Conservation (phyloP, 2,329 filamentous ascomycete genomes). For the Orbilia javanica region DNA sequence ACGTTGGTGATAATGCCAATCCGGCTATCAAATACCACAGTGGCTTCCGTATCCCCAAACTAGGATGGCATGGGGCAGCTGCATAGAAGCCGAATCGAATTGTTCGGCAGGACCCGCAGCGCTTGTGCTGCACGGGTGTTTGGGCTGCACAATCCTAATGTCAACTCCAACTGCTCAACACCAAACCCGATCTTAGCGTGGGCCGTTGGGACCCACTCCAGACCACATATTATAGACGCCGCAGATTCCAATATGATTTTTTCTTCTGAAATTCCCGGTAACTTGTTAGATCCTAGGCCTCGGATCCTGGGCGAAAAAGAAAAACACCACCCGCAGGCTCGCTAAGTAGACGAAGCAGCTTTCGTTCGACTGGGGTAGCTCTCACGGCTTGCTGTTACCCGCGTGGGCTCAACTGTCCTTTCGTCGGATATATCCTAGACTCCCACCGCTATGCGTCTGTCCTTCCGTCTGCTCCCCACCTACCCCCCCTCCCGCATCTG, state of each 20-base stretch:
- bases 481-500: conserved; percentile 12
- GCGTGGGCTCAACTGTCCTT: conserved; percentile 50
- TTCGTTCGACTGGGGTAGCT: conserved; percentile 42
- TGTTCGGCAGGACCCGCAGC: conserved; percentile 24
- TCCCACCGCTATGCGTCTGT: conserved; percentile 33
- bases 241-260: conserved; percentile 11
- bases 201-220: conserved; percentile 15
- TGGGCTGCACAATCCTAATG: conserved; percentile 47
- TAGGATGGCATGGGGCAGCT: conserved; percentile 22
- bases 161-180: conserved; percentile 10
- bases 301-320: conserved; percentile 18
- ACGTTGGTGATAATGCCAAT: conserved; percentile 39
- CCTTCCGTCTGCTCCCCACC: conserved; percentile 7
- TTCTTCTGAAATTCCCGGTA: conserved; percentile 35
- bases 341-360: conserved; percentile 37
- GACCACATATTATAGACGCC: not conserved
- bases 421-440: conserved; percentile 32
- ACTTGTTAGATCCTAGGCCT: conserved; percentile 16
- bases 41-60: conserved; percentile 41
- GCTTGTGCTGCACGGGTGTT: conserved; percentile 22
- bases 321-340: conserved; percentile 26
- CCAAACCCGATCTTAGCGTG: conserved; percentile 24
- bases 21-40: conserved; percentile 50
- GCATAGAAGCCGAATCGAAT: conserved; percentile 43
- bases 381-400: conserved; percentile 32